Conservation (phyloP, 176 grass and related monocot species). For the Pontederia crassipes region DNA sequence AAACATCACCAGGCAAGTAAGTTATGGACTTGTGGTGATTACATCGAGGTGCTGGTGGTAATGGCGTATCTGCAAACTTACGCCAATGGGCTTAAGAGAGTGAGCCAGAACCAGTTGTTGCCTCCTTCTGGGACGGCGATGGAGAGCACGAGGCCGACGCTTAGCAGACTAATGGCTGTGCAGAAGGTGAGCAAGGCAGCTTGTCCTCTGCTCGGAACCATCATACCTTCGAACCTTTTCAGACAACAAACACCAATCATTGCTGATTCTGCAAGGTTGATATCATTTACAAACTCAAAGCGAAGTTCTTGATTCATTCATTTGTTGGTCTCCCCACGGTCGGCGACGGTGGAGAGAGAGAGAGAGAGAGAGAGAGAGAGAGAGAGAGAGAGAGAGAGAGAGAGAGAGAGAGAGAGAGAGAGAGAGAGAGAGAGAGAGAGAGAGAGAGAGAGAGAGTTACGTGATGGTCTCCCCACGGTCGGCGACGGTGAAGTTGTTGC, state of each 20-base stretch:
- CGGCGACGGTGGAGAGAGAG: conserved; percentile 49
- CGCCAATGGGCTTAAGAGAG: conserved; percentile 79
- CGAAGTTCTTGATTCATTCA: too few relatives aligned
- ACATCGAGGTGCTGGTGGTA: conserved; percentile 5
- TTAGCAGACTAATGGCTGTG: conserved; percentile 85
- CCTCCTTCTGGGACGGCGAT: conserved; percentile 86
- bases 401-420: too few relatives aligned
- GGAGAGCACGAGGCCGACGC: conserved; percentile 78
- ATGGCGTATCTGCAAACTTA: conserved; percentile 17
- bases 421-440: too few relatives aligned
- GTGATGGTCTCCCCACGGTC: conserved; percentile 93
- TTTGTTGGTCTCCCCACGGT: conserved; percentile 84
- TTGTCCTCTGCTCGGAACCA: conserved; percentile 86
- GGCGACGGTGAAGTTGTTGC: conserved; percentile 61
- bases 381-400: too few relatives aligned
- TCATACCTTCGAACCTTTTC: conserved; percentile 80
- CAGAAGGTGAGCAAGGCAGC: conserved; percentile 90
- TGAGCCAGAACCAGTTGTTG: conserved; percentile 98
- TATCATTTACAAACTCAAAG: too few relatives aligned
- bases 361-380: too few relatives aligned
- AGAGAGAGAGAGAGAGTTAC: too few relatives aligned
- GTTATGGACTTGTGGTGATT: not conserved
- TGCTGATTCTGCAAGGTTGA: not conserved
- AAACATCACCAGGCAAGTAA: conserved; percentile 17
- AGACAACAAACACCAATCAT: not conserved